A percentile compares a stretch with the other conserved stretches of the same genome.
Conservation (phyloP, 345 rosid genomes). For the Cardamine resedifolia region DNA sequence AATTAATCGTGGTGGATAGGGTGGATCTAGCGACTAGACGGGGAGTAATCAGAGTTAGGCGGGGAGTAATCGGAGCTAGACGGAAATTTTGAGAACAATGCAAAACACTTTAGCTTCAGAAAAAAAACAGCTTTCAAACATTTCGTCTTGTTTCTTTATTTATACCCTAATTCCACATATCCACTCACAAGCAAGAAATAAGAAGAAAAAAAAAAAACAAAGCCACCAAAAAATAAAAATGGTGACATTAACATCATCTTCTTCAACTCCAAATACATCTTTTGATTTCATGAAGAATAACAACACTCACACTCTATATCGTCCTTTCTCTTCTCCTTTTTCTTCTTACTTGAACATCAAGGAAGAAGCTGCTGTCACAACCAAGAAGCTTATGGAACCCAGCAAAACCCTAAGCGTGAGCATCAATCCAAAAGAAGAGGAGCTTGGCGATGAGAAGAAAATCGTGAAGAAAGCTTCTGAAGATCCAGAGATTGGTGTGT, state of each 20-base stretch:
- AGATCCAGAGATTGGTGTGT: constrained; percentile 78
- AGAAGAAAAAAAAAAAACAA: not conserved
- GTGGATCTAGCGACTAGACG: too few species aligned
- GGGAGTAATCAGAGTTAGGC: too few species aligned
- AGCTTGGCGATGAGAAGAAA: not conserved
- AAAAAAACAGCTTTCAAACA: constrained; percentile 31
- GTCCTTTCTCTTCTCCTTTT: constrained; percentile 32
- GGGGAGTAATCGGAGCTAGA: too few species aligned
- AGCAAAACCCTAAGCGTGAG: constrained; percentile 22
- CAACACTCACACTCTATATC: constrained; percentile 5
- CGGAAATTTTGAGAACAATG: too few species aligned
- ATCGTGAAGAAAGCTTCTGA: constrained; percentile 41
- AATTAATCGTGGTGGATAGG: too few species aligned
- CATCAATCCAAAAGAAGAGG: constrained; percentile 18
- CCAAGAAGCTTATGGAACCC: constrained; percentile 43
- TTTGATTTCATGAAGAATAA: constrained; percentile 34
- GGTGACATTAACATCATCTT: constrained; percentile 32
- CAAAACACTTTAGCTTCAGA: constrained; percentile 19
- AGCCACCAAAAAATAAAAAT: not conserved
- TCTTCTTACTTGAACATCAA: constrained; percentile 45
- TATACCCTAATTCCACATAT: constrained; percentile 23
- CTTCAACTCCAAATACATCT: constrained; percentile 39
- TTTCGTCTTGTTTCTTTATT: constrained; percentile 20
- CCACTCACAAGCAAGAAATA: not conserved
- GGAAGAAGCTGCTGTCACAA: constrained; percentile 44